These are phyloP conservation scores for Cladosporium austrohemisphaericum DNA, from an alignment of 2,329 filamentous ascomycete genomes.

Conservation along the genomic window DNA sequence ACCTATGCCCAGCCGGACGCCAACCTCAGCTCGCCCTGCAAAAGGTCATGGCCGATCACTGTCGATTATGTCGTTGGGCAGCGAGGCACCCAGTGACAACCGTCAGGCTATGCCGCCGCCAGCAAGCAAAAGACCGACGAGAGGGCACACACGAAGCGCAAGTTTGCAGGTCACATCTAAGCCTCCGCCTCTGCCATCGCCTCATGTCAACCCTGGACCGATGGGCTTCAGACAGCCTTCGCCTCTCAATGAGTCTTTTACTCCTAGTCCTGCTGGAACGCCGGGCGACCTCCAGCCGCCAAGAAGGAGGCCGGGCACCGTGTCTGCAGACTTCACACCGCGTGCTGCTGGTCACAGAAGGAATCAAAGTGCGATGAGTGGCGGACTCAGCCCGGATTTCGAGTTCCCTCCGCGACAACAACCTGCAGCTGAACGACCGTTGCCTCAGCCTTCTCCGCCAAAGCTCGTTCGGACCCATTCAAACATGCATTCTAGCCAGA, in stretches of 20 bases:
- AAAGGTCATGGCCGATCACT: slow-evolving; percentile 46
- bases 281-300: slow-evolving; percentile 24
- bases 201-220: slow-evolving; percentile 9
- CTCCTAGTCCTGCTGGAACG: no score
- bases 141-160: slow-evolving; percentile 71
- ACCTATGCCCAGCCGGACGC: slow-evolving; percentile 22
- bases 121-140: slow-evolving; percentile 45
- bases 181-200: slow-evolving; percentile 17
- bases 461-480: slow-evolving; percentile 28
- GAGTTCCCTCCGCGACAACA: slow-evolving; percentile 27
- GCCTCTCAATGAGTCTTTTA: slow-evolving; percentile 39
- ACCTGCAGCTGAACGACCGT: neutral
- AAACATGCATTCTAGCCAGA: slow-evolving; percentile 35
- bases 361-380: slow-evolving; percentile 16
- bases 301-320: slow-evolving; percentile 27
- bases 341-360: slow-evolving; percentile 23
- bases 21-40: slow-evolving; percentile 45
- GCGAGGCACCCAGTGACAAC: slow-evolving; percentile 35
- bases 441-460: slow-evolving; percentile 27
- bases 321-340: slow-evolving; percentile 31
- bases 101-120: slow-evolving; percentile 17
- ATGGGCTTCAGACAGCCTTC: slow-evolving; percentile 35
- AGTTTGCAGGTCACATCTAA: slow-evolving; percentile 71
- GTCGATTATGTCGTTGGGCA: slow-evolving; percentile 49
- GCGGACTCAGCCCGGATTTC: slow-evolving; percentile 22